phyloP scores from a whole-genome alignment of 2,329 filamentous ascomycete species.

The Claviceps pazoutovae region DNA sequence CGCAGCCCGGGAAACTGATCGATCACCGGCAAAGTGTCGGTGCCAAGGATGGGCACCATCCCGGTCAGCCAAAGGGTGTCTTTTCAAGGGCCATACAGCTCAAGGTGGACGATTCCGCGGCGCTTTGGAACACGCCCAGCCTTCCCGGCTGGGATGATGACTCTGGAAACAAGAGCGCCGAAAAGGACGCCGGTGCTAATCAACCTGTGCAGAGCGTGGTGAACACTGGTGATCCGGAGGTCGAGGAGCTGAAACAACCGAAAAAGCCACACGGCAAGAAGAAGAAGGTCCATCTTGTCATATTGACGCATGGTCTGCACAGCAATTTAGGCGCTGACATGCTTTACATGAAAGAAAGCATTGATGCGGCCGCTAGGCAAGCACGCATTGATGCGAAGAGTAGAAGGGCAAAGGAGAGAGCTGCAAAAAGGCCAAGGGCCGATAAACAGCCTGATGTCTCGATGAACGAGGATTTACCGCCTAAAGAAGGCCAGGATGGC shows the following conservation, averaged over 20 bases:
- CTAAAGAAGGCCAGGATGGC: conserved; percentile 8
- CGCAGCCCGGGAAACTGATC: conserved; percentile 57
- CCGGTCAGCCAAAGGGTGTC: conserved; percentile 56
- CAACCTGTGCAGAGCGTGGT: conserved; percentile 20
- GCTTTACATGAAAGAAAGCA: conserved; percentile 94
- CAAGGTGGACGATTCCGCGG: conserved; percentile 74
- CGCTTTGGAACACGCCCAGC: conserved; percentile 82
- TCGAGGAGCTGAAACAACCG: conserved; percentile 9
- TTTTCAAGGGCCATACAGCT: conserved; percentile 71
- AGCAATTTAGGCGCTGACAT: conserved; percentile 94
- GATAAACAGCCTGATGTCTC: conserved; percentile 1
- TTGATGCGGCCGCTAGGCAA: conserved; percentile 68
- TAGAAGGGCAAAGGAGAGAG: conserved; percentile 38
- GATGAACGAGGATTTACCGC: neutral
- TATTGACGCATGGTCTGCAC: conserved; percentile 87
- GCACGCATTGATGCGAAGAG: conserved; percentile 55
- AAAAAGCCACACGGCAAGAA: conserved; percentile 31
- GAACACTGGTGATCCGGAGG: conserved; percentile 19
- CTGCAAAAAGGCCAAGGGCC: conserved; percentile 13
- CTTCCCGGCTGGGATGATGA: conserved; percentile 53
- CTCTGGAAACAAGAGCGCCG: conserved; percentile 17
- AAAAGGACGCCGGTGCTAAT: conserved; percentile 13
- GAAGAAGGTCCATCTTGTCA: conserved; percentile 78
- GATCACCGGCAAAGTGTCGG: conserved; percentile 58
- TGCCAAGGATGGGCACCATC: conserved; percentile 43